phyloP scores from a whole-genome alignment of 805 yeast species.

The Hanseniaspora clermontiae region DNA sequence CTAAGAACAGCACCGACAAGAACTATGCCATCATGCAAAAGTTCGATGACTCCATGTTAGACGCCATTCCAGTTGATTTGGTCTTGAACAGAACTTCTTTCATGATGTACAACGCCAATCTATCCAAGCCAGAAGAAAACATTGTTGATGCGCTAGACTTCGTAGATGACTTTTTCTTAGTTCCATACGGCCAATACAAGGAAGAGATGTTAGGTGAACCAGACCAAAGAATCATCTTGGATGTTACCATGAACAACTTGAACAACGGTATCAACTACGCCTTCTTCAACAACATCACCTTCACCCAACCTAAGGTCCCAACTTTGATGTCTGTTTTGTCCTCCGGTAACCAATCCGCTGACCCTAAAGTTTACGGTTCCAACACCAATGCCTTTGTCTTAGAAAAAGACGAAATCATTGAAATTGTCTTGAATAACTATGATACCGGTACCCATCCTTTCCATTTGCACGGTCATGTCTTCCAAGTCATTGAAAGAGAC shows the following conservation, averaged over 20 bases:
- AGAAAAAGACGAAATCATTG: constrained; percentile 44
- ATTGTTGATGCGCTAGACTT: constrained; percentile 38
- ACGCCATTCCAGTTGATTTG: constrained; percentile 52
- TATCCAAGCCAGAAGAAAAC: constrained; percentile 29
- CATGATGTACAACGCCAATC: constrained; percentile 44
- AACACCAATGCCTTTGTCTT: constrained; percentile 68
- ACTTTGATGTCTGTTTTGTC: constrained; percentile 64
- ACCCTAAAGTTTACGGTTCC: constrained; percentile 53
- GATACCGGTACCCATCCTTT: constrained; percentile 95
- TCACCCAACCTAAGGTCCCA: constrained; percentile 73
- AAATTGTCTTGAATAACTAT: constrained; percentile 68
- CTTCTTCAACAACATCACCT: constrained; percentile 83
- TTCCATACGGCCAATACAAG: constrained; percentile 40
- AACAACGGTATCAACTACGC: constrained; percentile 86
- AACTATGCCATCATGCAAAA: constrained; percentile 77
- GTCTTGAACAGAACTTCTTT: constrained; percentile 62
- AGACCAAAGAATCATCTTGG: constrained; percentile 55
- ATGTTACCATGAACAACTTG: constrained; percentile 74
- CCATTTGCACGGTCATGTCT: constrained; percentile 84
- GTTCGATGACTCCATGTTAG: constrained; percentile 75
- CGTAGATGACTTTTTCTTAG: constrained; percentile 68
- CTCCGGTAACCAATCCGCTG: constrained; percentile 48
- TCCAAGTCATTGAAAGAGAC: constrained; percentile 72
- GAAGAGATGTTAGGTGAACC: constrained; percentile 49
- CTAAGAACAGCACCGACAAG: constrained; percentile 48